Evolutionary conservation across 108 stramenopile genomes (phyloP).

Genomic region (Aurantiochytrium sp.): DNA sequence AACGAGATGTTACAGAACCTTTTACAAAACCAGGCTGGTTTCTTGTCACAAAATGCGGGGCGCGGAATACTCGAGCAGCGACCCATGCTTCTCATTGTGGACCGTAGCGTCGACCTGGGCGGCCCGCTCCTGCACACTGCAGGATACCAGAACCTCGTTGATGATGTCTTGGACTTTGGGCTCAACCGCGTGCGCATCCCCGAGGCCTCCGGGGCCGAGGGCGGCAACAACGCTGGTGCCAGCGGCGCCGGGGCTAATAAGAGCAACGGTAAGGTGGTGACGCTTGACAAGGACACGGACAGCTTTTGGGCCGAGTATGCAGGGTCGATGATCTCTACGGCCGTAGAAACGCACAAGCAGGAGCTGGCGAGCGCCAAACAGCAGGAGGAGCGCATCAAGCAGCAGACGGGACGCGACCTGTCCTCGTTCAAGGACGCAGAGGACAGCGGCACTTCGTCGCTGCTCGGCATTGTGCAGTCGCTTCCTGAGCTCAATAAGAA

Average conservation of each 20-base stretch:
- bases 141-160: slow-evolving; percentile 90
- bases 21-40: neutral
- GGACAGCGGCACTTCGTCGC: slow-evolving; percentile 35
- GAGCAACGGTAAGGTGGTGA: slow-evolving; percentile 63
- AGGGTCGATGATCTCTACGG: slow-evolving; percentile 87
- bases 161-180: slow-evolving; percentile 77
- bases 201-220: slow-evolving; percentile 27
- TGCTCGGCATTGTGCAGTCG: slow-evolving; percentile 69
- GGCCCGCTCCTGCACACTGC: slow-evolving; percentile 81
- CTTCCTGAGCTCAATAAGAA: slow-evolving; percentile 82
- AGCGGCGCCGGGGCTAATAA: neutral
- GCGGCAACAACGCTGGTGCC: slow-evolving; percentile 35
- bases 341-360: slow-evolving; percentile 83
- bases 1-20: slow-evolving; percentile 53
- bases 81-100: slow-evolving; percentile 86
- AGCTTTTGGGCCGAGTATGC: slow-evolving; percentile 56
- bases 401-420: slow-evolving; percentile 35
- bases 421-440: slow-evolving; percentile 66
- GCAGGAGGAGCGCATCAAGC: slow-evolving; percentile 45
- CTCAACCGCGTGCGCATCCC: slow-evolving; percentile 82
- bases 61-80: slow-evolving; percentile 42
- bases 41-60: slow-evolving; percentile 21
- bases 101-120: slow-evolving; percentile 84
- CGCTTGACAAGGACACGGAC: slow-evolving; percentile 81
- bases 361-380: slow-evolving; percentile 86